Base-by-base conservation (phyloP, 768 basidiomycete genomes). In the Clitopilus passeckerianus region DNA sequence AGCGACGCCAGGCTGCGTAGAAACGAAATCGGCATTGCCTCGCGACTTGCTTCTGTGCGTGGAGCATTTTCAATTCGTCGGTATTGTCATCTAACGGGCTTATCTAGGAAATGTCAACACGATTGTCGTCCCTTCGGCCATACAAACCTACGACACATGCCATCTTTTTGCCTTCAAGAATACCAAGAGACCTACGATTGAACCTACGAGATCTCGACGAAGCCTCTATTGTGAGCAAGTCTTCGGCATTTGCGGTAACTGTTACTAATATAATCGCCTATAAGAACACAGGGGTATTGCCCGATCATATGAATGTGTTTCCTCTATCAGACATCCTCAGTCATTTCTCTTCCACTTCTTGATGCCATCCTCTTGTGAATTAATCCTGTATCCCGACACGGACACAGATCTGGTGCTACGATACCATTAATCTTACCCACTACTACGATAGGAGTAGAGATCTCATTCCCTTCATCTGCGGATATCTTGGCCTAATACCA, bases 61-160 rank as follows among this genome's bases (percentile, higher is more conserved):
- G 24, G 18, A 27, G 59, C 27, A 15, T 58, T 56, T 10, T 57
- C 23, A 34, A 52, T 30, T 30, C 37, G 16, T 35, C 44, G 23
- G 23, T 59, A 22, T 56, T 44, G 54, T 56, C 37, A 12, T 54
- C 14, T 56, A 30, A 23, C 61, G n/a, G 23, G 4, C 34, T 20
- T 1, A 34, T 30, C 1, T 59, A 92, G 89, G 75, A 78, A 58
- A 74, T 90, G 63, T 83, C 87, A 1, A 66, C 66, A 43, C 72
- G 72, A 54, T 74, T 79, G n/a, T 82, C 87, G 1, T 60, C 76
- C 0, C 72, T 73, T 22, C 79, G 85, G 58, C 91, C 91, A 5
- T 91, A 88, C 70, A 72, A 74, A 30, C 91, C 92, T 0, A 84
- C 87, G 1, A 79, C 91, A 5, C 92, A 94, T 72, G 84, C 81